Evolutionary conservation across 495 filamentous ascomycete species (phyloP).

Genomic region (Penicillium bovifimosum): DNA sequence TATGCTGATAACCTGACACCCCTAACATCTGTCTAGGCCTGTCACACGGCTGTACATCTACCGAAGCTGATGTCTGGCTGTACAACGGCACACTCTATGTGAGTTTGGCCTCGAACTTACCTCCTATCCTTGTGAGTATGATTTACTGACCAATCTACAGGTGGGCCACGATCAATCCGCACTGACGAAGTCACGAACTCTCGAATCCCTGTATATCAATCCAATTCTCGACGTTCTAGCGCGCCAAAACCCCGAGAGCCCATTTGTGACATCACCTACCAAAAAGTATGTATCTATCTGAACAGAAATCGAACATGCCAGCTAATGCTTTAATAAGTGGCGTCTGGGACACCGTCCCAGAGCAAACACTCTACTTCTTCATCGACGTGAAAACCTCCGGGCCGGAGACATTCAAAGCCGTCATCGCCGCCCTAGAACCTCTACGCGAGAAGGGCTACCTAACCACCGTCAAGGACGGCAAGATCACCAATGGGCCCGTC

Average conservation of each 20-base stretch:
- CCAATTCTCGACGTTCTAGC: constrained; percentile 50
- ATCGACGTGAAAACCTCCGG: constrained; percentile 65
- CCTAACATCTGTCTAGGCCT: constrained; percentile 21
- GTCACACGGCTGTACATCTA: constrained; percentile 58
- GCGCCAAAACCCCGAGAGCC: constrained; percentile 41
- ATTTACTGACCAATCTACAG: constrained; percentile 14
- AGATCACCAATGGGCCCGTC: constrained; percentile 48
- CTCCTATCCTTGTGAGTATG: neutral
- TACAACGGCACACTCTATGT: constrained; percentile 59
- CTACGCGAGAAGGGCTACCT: constrained; percentile 59
- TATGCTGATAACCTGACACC: neutral
- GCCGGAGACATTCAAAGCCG: constrained; percentile 46
- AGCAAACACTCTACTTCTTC: constrained; percentile 62
- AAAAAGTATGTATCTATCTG: constrained; percentile 28
- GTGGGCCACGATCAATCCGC: constrained; percentile 53
- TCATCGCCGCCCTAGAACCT: constrained; percentile 58
- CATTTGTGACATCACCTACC: constrained; percentile 33
- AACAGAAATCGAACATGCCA: neutral
- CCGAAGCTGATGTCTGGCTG: constrained; percentile 89
- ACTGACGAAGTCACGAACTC: constrained; percentile 45
- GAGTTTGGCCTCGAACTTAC: constrained; percentile 2
- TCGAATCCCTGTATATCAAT: constrained; percentile 52
- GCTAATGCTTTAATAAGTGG: constrained; percentile 20
- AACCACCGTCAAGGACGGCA: constrained; percentile 49
- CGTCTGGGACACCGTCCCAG: constrained; percentile 45